A percentile compares a stretch with the other conserved stretches of the same genome.
Evolutionary conservation across 2,329 filamentous ascomycete species (phyloP).

Genomic region (Elsinoe australis): DNA sequence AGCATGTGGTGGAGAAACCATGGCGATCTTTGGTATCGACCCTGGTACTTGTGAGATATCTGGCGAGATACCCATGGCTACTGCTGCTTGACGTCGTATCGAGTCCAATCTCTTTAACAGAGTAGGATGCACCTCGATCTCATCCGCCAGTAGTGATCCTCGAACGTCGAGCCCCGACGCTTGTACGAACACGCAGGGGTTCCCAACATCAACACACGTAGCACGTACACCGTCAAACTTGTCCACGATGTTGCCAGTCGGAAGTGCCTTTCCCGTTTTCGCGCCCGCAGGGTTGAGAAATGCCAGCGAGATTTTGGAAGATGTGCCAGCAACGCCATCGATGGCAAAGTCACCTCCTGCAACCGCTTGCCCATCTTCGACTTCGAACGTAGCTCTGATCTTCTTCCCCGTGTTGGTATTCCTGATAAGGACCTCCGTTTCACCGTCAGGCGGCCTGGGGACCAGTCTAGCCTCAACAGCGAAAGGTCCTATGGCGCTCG

Average conservation of each 20-base stretch:
- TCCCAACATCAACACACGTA: constrained; percentile 56
- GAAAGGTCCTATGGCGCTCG: constrained; percentile 57
- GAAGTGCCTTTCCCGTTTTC: constrained; percentile 54
- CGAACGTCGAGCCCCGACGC: constrained; percentile 47
- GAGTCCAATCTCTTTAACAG: constrained; percentile 48
- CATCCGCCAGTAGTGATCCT: constrained; percentile 47
- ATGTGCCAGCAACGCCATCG: constrained; percentile 56
- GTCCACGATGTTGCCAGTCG: constrained; percentile 52
- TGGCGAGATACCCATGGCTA: constrained; percentile 53
- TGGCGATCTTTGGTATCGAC: constrained; percentile 57
- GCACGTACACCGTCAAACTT: constrained; percentile 40
- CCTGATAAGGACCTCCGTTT: constrained; percentile 48
- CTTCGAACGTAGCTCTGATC: constrained; percentile 51
- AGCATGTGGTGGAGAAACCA: constrained; percentile 42
- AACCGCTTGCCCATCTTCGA: constrained; percentile 44
- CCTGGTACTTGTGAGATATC: constrained; percentile 41
- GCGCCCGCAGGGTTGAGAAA: constrained; percentile 57
- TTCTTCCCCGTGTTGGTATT: constrained; percentile 67
- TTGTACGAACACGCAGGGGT: constrained; percentile 56
- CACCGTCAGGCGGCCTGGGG: constrained; percentile 25
- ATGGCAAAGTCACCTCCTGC: constrained; percentile 50
- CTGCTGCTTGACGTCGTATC: constrained; percentile 51
- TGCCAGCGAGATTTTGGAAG: constrained; percentile 50
- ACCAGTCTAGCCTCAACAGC: constrained; percentile 51
- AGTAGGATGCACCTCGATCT: constrained; percentile 44